phyloP scores from a whole-genome alignment of 139 green algal genomes.

The Chlorella vulgaris region DNA sequence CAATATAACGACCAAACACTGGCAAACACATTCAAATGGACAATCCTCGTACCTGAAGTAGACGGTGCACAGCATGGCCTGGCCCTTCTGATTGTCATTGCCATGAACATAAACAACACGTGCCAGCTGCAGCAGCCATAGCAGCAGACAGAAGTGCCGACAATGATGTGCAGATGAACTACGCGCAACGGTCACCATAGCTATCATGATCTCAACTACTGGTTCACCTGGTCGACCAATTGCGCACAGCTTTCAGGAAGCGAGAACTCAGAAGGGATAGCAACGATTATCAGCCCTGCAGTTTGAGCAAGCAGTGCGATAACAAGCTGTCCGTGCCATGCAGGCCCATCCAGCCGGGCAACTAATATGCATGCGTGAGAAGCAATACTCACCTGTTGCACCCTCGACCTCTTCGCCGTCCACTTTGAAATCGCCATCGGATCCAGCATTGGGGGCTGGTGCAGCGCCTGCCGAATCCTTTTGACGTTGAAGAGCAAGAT shows the following conservation, averaged over 20 bases:
- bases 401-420: constrained; percentile 57
- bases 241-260: constrained; percentile 67
- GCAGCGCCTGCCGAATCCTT: constrained; percentile 43
- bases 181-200: constrained; percentile 54
- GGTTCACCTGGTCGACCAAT: constrained; percentile 13
- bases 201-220: neutral
- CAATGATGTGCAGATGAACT: neutral
- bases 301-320: no score
- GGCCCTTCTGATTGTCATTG: constrained; percentile 97
- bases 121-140: constrained; percentile 53
- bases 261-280: constrained; percentile 74
- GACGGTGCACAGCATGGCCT: constrained; percentile 95
- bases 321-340: no score
- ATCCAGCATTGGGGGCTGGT: constrained; percentile 23
- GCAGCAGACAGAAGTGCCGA: neutral
- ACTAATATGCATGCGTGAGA: no score
- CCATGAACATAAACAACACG: constrained; percentile 85
- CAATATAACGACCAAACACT: neutral
- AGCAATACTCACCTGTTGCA: neutral
- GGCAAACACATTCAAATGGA: neutral
- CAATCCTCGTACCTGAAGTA: constrained; percentile 74
- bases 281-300: constrained; percentile 28
- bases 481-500: constrained; percentile 72
- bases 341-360: no score
- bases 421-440: constrained; percentile 27